Evolutionary conservation across 208 protist genomes (phyloP).

Genomic region (Acanthamoeba castellanii): DNA sequence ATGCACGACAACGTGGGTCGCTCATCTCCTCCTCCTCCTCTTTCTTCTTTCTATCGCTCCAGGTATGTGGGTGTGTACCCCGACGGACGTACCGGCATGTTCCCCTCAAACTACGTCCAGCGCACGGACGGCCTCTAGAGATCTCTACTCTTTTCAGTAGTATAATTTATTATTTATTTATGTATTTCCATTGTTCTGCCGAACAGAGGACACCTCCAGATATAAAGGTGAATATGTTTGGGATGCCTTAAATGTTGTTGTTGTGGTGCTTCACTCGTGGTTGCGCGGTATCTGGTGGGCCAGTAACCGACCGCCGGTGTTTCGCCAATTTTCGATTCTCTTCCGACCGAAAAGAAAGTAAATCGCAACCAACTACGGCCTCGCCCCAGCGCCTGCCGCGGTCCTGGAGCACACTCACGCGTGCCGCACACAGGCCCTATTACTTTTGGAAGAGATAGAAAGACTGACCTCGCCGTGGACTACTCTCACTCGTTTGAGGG

Average conservation of each 20-base stretch:
- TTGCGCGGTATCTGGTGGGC: background rate
- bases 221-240: no score
- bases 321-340: background rate
- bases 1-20: background rate
- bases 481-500: no score
- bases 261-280: background rate
- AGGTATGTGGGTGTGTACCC: conserved; percentile 20
- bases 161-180: conserved; percentile 22
- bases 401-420: no score
- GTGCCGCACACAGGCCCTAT: no score
- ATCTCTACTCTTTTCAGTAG: no score
- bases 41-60: background rate
- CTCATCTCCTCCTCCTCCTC: background rate
- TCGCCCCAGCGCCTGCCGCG: no score
- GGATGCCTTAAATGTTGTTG: background rate
- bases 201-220: background rate
- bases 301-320: background rate
- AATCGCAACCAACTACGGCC: background rate
- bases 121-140: background rate
- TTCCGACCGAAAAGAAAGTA: conserved; percentile 1
- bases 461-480: no score
- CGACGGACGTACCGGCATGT: conserved; percentile 25
- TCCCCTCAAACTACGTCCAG: conserved; percentile 66
- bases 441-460: no score
- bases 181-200: background rate